Percentiles rank a stretch among this genome's conserved stretches.
Evolutionary conservation across 1,284 basidiomycete genomes (phyloP).

Genomic region (Trametes sp.): DNA sequence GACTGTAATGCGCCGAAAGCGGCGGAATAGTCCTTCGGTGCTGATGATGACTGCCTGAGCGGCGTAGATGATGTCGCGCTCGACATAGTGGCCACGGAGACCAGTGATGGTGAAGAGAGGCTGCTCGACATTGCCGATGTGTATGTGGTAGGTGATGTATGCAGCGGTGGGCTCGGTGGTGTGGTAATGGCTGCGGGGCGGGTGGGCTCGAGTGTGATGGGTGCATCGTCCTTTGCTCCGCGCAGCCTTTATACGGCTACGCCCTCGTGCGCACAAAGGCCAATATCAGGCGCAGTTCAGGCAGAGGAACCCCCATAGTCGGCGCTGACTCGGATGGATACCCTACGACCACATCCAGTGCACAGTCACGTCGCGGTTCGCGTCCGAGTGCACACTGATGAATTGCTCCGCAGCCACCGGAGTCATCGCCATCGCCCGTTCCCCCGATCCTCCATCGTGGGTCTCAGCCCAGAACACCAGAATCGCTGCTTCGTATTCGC

Average conservation of each 20-base stretch:
- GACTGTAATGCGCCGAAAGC: constrained; percentile 19
- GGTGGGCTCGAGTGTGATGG: neutral
- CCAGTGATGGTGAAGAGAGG: constrained; percentile 17
- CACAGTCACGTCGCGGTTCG: neutral
- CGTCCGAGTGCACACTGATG: neutral
- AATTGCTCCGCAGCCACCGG: neutral
- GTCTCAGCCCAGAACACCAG: neutral
- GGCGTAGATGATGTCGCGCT: constrained; percentile 18
- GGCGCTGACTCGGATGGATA: neutral
- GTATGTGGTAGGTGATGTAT: neutral
- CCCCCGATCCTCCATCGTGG: neutral
- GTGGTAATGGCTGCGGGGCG: neutral
- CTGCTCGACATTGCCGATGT: constrained; percentile 7
- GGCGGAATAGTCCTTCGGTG: constrained; percentile 17
- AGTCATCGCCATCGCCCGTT: neutral
- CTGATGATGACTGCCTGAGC: neutral
- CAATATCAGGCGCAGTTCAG: neutral
- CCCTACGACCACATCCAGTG: neutral
- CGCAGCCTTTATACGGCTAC: neutral
- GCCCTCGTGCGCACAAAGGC: neutral
- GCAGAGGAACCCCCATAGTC: neutral
- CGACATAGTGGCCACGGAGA: constrained; percentile 22
- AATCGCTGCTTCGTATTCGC: neutral
- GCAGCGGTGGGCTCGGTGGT: neutral
- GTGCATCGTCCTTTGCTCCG: neutral